These are phyloP conservation scores for Aspergillus avenaceus DNA, from an alignment of 495 filamentous ascomycete species.

Conservation along the genomic window DNA sequence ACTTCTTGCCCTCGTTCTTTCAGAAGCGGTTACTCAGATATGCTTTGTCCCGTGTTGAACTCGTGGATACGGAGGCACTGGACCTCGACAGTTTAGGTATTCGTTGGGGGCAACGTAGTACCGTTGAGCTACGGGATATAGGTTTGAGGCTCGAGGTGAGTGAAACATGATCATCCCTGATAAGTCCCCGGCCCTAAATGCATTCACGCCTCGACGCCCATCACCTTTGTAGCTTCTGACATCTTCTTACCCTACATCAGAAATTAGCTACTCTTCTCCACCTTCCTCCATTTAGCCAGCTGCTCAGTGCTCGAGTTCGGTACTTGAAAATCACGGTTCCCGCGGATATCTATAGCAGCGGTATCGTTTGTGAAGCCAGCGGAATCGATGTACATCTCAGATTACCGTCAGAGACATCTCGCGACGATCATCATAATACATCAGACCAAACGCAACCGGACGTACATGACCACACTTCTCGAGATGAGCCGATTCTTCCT, in stretches of 20 bases:
- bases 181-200: neutral
- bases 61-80: conserved; percentile 76
- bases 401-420: conserved; percentile 26
- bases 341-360: conserved; percentile 73
- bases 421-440: conserved; percentile 7
- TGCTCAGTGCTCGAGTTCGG: conserved; percentile 65
- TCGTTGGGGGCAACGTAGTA: conserved; percentile 68
- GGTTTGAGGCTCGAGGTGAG: conserved; percentile 68
- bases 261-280: conserved; percentile 70
- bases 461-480: conserved; percentile 7
- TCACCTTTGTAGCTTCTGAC: too few species aligned
- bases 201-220: too few species aligned
- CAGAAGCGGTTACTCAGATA: conserved; percentile 81
- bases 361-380: conserved; percentile 71
- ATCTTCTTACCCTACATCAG: conserved; percentile 32
- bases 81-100: conserved; percentile 78
- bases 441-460: neutral
- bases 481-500: conserved; percentile 45
- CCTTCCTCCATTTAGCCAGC: conserved; percentile 63
- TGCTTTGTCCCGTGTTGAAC: conserved; percentile 70
- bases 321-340: conserved; percentile 73
- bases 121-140: conserved; percentile 77
- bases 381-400: conserved; percentile 66
- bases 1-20: conserved; percentile 70
- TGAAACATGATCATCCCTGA: conserved; percentile 10